Evolutionary conservation across 2,329 filamentous ascomycete genomes (phyloP), one percentile per base, ranked within the genome.

Genomic region (Coniella lustricola): DNA sequence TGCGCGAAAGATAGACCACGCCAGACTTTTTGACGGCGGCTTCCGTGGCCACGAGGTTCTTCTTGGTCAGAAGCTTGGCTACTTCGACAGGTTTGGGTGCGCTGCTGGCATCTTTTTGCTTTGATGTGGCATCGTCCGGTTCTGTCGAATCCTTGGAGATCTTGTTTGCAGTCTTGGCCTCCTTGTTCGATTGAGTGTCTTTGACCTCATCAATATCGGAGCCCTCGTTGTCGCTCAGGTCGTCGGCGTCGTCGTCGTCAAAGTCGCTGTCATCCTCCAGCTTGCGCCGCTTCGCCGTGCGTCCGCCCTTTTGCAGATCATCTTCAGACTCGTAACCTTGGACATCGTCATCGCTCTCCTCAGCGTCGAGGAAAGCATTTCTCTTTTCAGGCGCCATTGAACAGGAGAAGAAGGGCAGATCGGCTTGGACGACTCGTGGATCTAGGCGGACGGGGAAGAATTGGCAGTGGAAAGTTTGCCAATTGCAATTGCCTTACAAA

Each of bases 1-100:
- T 80, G 51, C 88, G 82, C 4, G 87, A 91, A 53, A 94, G 74
- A 68, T 93, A 94, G 52, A 93, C 74, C 12, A 94, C 85, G 54
- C 88, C 88, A 0, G 86, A 89, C 62, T 82, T 85, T 57, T 79
- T 81, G 51, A 85, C 75, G 18, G 82, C 81, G 32, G 76, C 76
- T 54, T 82, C 78, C 10, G 81, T 77, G 4, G 74, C 73, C 34
- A 84, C 76, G 42, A 87, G 76, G 61, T 87, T 85, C 68, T 85
- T 82, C 62, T 84, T 81, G 36, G 76, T 72, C 51, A 85, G 66
- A 35, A 76, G 70, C 55, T 73, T 76, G 45, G 48, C 43, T 20
- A 50, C 35, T 2, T 38, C 37, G 16, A 38, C 25, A 4, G 51
- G 36, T 16, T 48, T 41, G 5, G 25, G 10, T 5, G 25, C 25